Evolutionary conservation across 177 flowering plant genomes (phyloP).

Genomic region (Vitis hybrid): DNA sequence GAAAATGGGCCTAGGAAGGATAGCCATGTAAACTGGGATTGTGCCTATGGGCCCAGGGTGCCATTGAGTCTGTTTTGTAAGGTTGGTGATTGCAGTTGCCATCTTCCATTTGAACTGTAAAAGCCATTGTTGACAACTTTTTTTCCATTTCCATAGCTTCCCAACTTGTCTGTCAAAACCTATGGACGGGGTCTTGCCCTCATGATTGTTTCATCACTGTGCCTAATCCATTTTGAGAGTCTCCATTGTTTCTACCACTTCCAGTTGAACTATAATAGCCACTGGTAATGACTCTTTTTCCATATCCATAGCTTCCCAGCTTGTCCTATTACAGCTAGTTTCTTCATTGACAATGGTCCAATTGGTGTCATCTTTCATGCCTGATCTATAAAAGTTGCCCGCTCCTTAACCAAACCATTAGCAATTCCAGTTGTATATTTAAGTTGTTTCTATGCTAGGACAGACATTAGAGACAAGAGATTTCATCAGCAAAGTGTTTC

Average conservation of each 20-base stretch:
- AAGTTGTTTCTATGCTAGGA: conserved; percentile 87
- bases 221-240: conserved; percentile 90
- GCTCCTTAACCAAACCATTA: conserved; percentile 61
- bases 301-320: conserved; percentile 93
- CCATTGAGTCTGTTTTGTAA: too few relatives aligned
- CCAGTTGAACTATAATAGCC: conserved; percentile 96
- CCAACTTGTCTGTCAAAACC: conserved; percentile 51
- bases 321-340: conserved; percentile 64
- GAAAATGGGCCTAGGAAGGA: too few relatives aligned
- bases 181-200: conserved; percentile 70
- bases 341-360: conserved; percentile 76
- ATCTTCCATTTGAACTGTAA: conserved; percentile 94
- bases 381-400: conserved; percentile 58
- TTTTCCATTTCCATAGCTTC: conserved; percentile 95
- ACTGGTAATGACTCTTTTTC: conserved; percentile 98
- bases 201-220: conserved; percentile 86
- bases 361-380: conserved; percentile 80
- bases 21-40: too few relatives aligned
- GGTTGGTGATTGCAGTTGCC: conserved; percentile 44
- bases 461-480: conserved; percentile 63
- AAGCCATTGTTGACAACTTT: conserved; percentile 96
- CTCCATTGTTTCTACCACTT: conserved; percentile 99
- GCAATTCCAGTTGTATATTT: conserved; percentile 86
- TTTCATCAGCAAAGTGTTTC: conserved; percentile 68
- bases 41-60: accelerated